A percentile compares a stretch with the other conserved stretches of the same genome.
phyloP scores from a whole-genome alignment of 1,284 basidiomycete genomes.

The Cerrena zonata region DNA sequence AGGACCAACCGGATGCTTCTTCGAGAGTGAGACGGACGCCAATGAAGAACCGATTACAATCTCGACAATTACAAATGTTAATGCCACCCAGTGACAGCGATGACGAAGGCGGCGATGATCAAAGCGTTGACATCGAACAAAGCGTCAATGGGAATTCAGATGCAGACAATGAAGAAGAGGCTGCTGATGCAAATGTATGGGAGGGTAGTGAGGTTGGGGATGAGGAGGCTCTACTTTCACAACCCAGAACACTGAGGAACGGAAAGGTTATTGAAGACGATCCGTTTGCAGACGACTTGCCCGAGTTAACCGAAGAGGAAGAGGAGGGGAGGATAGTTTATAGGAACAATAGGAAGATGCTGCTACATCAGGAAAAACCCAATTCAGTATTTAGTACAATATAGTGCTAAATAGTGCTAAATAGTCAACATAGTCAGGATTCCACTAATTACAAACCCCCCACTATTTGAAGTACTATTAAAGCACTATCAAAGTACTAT shows the following conservation, averaged over 20 bases:
- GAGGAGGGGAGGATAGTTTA: conserved; percentile 29
- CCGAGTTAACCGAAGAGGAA: conserved; percentile 27
- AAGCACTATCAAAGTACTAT: too few species aligned
- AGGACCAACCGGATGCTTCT: conserved; percentile 38
- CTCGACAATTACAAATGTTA: conserved; percentile 40
- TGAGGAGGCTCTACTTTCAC: conserved; percentile 35
- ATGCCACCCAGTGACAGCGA: conserved; percentile 53
- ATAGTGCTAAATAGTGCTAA: too few species aligned
- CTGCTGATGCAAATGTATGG: conserved; percentile 34
- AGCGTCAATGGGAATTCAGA: conserved; percentile 16
- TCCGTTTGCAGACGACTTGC: conserved; percentile 24
- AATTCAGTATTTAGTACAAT: too few species aligned
- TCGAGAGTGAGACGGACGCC: conserved; percentile 46
- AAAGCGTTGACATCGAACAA: conserved; percentile 27
- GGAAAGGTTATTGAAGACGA: conserved; percentile 70
- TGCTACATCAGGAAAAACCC: too few species aligned
- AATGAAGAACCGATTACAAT: conserved; percentile 50
- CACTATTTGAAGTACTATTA: too few species aligned
- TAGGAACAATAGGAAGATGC: too few species aligned
- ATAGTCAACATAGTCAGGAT: too few species aligned
- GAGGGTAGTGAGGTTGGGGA: conserved; percentile 29
- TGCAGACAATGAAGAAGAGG: conserved; percentile 20
- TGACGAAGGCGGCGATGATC: conserved; percentile 43
- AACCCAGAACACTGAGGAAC: conserved; percentile 54
- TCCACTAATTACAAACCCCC: too few species aligned